Evolutionary conservation across 352 stramenopile genomes (phyloP).

Genomic region (Phytophthora cryptogea): DNA sequence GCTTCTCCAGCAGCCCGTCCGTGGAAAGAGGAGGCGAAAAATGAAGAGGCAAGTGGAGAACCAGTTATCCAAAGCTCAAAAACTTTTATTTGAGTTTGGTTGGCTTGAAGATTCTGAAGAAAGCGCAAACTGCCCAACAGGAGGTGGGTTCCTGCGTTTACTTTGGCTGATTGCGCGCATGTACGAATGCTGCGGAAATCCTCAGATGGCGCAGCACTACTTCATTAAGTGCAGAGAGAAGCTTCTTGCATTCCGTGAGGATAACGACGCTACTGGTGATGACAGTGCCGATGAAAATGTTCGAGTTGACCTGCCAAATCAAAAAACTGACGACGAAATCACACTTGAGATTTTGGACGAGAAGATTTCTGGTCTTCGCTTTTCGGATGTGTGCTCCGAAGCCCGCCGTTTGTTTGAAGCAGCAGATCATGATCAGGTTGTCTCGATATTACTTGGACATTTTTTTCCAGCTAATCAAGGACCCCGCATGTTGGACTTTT

Average conservation of each 20-base stretch:
- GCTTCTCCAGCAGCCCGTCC: conserved; percentile 35
- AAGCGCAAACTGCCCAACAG: background rate
- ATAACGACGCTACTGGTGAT: background rate
- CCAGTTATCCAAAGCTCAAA: conserved; percentile 36
- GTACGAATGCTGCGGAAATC: conserved; percentile 47
- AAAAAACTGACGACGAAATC: conserved; percentile 43
- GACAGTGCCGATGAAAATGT: background rate
- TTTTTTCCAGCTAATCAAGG: conserved; percentile 59
- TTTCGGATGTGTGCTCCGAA: conserved; percentile 61
- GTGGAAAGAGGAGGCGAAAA: conserved; percentile 28
- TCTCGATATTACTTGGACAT: conserved; percentile 45
- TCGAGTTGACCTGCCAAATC: conserved; percentile 51
- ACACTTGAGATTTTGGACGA: conserved; percentile 43
- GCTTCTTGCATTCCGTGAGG: conserved; percentile 15
- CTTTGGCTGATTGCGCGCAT: conserved; percentile 66
- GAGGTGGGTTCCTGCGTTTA: conserved; percentile 39
- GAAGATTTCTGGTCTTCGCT: conserved; percentile 57
- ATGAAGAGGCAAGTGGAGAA: conserved; percentile 29
- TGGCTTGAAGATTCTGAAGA: conserved; percentile 41
- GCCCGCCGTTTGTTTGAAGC: conserved; percentile 43
- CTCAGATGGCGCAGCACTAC: conserved; percentile 53
- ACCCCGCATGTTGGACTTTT: conserved; percentile 53
- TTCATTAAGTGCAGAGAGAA: conserved; percentile 59
- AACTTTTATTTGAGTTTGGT: conserved; percentile 51
- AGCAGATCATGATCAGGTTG: conserved; percentile 44